Base-by-base conservation (phyloP, 306 rosid species). In the Quercus ilex region DNA sequence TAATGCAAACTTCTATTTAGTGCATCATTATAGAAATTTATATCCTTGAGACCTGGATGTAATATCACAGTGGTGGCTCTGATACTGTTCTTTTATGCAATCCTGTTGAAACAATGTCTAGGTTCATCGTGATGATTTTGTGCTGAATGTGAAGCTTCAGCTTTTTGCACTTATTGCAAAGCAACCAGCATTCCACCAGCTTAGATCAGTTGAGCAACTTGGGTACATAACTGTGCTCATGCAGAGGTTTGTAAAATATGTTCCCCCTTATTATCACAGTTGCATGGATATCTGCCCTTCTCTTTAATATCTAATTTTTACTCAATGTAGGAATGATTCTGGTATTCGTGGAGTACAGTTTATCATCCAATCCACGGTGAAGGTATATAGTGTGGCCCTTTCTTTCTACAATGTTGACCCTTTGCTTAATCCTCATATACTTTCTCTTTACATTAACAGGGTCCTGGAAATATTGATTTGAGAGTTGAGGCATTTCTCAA, bases 141-240 rank as follows among this genome's bases (percentile, higher is more conserved):
- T 77, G 88, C 81, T 91, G 88, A 95, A 95, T 82, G 98, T 86
- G 73, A 93, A 91, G 87, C 98, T 95, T 83, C 99, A 92, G 84
- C 98, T 95, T 81, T 91, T 95, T 82, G 92, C 87, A 41, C 94
- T 88, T 77, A 77, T 91, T 74, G 98, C 97, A 12, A 89, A 95
- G 91, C 96, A 91, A 74, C 90, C 99, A 23, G 90, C 98, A 23
- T 95, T 92, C 84, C 98, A 95, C 85, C 99, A 95, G 89, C 98
- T 95, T 84, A 90, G 98, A 81, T 82, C 93, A 55, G 99, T 95
- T 81, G 99, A 95, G 87, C 99, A 95, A 78, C 96, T 95, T 55
- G 99, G 99, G 73, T 95, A 95, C 83, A 85, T 92, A 74, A 86
- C 99, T 57, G 82, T 67, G 74, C 92, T 95, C 74, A 69, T 75